Percentiles rank a stretch among this genome's conserved stretches.
These are phyloP conservation scores for Salvia splendens DNA, from an alignment of 257 asterid species.

Conservation along the genomic window DNA sequence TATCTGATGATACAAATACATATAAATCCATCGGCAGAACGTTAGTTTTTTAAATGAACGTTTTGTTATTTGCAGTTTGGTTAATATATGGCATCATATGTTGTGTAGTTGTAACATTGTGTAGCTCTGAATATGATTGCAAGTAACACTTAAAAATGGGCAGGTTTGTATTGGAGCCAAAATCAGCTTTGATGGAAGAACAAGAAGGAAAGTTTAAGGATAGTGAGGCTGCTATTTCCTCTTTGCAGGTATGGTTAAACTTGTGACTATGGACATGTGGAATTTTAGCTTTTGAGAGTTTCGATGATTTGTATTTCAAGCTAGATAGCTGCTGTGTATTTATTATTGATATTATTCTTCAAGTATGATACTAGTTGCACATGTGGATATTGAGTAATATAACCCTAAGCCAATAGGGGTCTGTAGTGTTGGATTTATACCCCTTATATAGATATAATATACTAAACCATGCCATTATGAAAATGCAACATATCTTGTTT, in stretches of 20 bases:
- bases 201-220: conserved; percentile 76
- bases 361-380: neutral
- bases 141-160: conserved; percentile 10
- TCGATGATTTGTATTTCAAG: neutral
- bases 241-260: conserved; percentile 64
- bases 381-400: no score
- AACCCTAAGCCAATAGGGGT: no score
- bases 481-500: no score
- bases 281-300: conserved; percentile 10
- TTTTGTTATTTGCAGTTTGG: conserved; percentile 11
- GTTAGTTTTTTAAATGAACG: conserved; percentile 34
- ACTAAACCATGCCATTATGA: no score
- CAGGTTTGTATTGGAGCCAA: conserved; percentile 90
- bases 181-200: conserved; percentile 76
- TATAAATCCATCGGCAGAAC: conserved; percentile 86
- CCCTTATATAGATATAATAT: no score
- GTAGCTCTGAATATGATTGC: conserved; percentile 9
- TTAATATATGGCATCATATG: conserved; percentile 1
- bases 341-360: neutral
- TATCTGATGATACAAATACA: conserved; percentile 79
- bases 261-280: conserved; percentile 15
- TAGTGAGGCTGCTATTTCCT: conserved; percentile 70
- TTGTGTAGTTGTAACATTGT: neutral
- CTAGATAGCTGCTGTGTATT: neutral
- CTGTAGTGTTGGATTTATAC: no score